Conservation (phyloP, 495 filamentous ascomycete species). For the Eremomyces bilateralis region DNA sequence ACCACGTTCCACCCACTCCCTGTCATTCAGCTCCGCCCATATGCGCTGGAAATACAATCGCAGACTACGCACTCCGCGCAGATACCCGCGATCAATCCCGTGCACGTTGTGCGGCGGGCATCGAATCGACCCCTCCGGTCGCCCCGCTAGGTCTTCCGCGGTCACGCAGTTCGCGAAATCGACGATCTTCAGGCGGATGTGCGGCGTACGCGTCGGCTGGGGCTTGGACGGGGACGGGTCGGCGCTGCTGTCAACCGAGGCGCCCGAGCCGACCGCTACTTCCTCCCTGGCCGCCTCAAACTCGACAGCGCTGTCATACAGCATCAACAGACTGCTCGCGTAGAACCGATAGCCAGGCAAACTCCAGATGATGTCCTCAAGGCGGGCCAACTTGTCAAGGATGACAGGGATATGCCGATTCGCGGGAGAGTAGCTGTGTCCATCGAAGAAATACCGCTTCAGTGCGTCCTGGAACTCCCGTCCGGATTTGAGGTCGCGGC, state of each 20-base stretch:
- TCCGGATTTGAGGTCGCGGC: constrained; percentile 70
- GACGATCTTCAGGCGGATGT: constrained; percentile 86
- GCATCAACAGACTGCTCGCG: constrained; percentile 77
- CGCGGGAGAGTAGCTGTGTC: constrained; percentile 56
- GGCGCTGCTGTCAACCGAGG: constrained; percentile 7
- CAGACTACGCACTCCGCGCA: constrained; percentile 63
- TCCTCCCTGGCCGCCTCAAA: constrained; percentile 12
- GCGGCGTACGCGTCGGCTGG: constrained; percentile 18
- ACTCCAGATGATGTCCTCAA: constrained; percentile 62
- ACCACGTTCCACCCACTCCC: constrained; percentile 11
- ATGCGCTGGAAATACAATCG: constrained; percentile 75
- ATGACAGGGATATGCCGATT: constrained; percentile 70
- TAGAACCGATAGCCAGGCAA: constrained; percentile 85
- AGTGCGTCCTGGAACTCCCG: constrained; percentile 78
- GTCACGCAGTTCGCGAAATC: constrained; percentile 97
- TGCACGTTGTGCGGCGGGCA: constrained; percentile 67
- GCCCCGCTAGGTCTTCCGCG: constrained; percentile 51
- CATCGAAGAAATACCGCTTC: constrained; percentile 77
- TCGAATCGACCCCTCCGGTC: constrained; percentile 28
- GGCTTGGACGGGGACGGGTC: not conserved
- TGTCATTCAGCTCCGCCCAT: constrained; percentile 43
- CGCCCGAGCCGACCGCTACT: constrained; percentile 8
- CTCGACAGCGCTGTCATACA: constrained; percentile 86
- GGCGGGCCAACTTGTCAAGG: constrained; percentile 53
- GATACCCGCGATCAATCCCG: constrained; percentile 71